Percentiles rank a stretch among this genome's conserved stretches.
These are phyloP conservation scores for Asterochloris erici DNA, from an alignment of 139 green algal genomes.

Conservation along the genomic window DNA sequence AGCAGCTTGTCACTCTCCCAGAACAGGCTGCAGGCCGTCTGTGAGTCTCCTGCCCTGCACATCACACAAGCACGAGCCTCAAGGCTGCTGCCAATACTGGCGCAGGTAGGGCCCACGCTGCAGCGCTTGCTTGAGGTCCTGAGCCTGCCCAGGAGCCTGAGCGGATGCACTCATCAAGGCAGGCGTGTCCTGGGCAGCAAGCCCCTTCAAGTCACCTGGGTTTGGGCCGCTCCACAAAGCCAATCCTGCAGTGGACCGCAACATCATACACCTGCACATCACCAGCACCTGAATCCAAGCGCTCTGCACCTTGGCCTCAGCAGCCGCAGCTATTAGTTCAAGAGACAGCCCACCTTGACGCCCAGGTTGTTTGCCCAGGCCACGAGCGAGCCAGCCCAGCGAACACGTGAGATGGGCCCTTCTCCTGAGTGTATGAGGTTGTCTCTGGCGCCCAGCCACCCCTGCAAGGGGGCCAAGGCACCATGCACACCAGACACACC, in stretches of 20 bases:
- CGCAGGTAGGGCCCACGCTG: too few species aligned
- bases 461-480: constrained; percentile 34
- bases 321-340: neutral
- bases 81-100: too few species aligned
- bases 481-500: too few species aligned
- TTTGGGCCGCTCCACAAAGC: constrained; percentile 18
- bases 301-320: neutral
- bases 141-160: neutral
- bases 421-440: constrained; percentile 70
- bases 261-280: constrained; percentile 75
- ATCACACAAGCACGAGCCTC: neutral
- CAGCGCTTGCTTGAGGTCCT: too few species aligned
- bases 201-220: neutral
- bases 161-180: neutral
- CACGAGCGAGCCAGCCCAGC: constrained; percentile 73
- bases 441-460: constrained; percentile 84
- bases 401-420: constrained; percentile 53
- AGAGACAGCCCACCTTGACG: constrained; percentile 46
- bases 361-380: constrained; percentile 82
- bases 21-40: constrained; percentile 32
- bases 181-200: neutral
- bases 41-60: too few species aligned
- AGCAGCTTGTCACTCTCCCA: constrained; percentile 64
- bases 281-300: neutral
- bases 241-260: constrained; percentile 47